Evolutionary conservation across 345 rosid species (phyloP).

Genomic region (Hibiscus trionum): DNA sequence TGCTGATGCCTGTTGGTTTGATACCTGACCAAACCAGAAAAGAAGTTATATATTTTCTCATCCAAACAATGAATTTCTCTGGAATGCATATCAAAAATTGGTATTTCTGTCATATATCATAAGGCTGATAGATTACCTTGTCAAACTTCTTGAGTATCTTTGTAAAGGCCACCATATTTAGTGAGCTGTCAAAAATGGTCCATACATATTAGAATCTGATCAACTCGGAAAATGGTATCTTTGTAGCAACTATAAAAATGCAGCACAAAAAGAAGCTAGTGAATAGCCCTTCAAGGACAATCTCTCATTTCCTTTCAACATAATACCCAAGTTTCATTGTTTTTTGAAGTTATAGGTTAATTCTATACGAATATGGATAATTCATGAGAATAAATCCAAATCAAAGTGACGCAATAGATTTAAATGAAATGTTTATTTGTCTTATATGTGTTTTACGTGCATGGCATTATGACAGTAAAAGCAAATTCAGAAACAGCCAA

Average conservation of each 20-base stretch:
- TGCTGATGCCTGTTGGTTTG: conserved; percentile 73
- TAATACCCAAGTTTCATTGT: too few relatives aligned
- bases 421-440: too few relatives aligned
- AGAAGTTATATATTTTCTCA: not conserved
- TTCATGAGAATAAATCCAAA: too few relatives aligned
- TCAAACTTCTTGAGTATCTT: conserved; percentile 94
- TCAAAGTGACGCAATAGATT: too few relatives aligned
- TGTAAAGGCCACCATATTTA: conserved; percentile 78
- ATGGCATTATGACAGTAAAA: not conserved
- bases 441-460: not conserved
- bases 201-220: conserved; percentile 11
- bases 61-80: not conserved
- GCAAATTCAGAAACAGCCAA: conserved; percentile 2
- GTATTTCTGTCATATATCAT: not conserved
- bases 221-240: not conserved
- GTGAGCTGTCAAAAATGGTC: conserved; percentile 46
- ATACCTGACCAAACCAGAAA: conserved; percentile 44
- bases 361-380: too few relatives aligned
- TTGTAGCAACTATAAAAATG: not conserved
- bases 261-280: not conserved
- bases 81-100: not conserved
- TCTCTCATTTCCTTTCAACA: not conserved
- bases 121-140: conserved; percentile 45
- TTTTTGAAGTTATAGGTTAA: too few relatives aligned
- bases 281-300: not conserved